A percentile compares a stretch with the other conserved stretches of the same genome.
phyloP scores from a whole-genome alignment of 2,329 filamentous ascomycete species.

The Aaosphaeria pasadenensis region DNA sequence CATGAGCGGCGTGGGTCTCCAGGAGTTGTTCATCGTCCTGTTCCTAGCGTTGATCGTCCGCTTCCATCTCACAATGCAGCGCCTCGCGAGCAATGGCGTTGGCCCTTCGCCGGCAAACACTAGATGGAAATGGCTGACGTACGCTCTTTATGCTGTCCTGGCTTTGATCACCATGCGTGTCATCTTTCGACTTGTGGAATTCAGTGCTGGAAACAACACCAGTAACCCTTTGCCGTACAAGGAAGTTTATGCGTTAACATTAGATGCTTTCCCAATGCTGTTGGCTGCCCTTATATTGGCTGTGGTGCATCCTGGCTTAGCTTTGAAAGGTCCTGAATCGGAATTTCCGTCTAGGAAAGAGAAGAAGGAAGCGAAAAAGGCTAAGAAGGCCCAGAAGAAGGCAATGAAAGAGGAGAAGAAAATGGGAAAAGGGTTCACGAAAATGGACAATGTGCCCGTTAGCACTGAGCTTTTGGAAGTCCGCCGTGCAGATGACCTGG shows the following conservation, averaged over 20 bases:
- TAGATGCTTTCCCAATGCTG: constrained; percentile 57
- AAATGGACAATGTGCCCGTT: too few species aligned
- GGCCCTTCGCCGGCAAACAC: neutral
- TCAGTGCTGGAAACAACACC: constrained; percentile 43
- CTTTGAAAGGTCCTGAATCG: constrained; percentile 18
- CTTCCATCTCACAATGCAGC: constrained; percentile 16
- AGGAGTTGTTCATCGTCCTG: constrained; percentile 29
- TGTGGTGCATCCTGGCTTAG: constrained; percentile 20
- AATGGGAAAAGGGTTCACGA: neutral
- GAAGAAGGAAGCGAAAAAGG: constrained; percentile 18
- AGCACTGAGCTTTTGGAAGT: too few species aligned
- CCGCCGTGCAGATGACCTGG: too few species aligned
- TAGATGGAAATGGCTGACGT: constrained; percentile 28
- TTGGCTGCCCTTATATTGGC: constrained; percentile 29
- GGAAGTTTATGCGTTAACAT: constrained; percentile 52
- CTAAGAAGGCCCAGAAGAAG: constrained; percentile 12
- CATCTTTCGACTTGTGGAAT: constrained; percentile 60
- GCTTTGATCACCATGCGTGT: constrained; percentile 51
- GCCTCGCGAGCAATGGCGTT: constrained; percentile 3
- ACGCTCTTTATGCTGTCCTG: constrained; percentile 41
- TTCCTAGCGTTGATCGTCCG: constrained; percentile 16
- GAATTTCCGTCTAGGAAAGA: constrained; percentile 25
- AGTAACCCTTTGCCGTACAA: constrained; percentile 48
- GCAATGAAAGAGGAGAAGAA: constrained; percentile 3
- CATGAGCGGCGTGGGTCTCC: constrained; percentile 32